Base-by-base conservation (phyloP, 768 basidiomycete genomes). In the Collybia sp. region DNA sequence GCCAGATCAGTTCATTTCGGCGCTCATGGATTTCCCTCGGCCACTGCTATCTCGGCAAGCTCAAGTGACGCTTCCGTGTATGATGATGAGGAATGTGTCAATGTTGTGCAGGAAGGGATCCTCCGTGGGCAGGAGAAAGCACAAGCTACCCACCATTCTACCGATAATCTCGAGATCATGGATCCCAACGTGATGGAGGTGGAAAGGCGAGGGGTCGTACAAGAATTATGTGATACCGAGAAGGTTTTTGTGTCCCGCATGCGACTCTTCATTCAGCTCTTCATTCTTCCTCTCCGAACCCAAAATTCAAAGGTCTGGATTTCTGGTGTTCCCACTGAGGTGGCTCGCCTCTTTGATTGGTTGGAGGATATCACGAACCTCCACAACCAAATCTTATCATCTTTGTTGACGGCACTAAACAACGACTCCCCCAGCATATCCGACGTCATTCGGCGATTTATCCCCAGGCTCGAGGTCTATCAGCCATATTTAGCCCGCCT, bases 401-500 rank as follows among this genome's bases (percentile, higher is more conserved):
- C 61, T 0, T 53, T 65, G 30, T 54, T 71, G 11, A 54, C 67
- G 11, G 60, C 70, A 12, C 58, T 61, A 36, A 70, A 76, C 49
- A 59, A 66, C 43, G 62, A 75, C 1, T 76, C 39, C 12, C 67
- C 70, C 43, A 63, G 72, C 13, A 62, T 93, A 20, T 82, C 87
- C 6, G 76, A 79, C 10, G 64, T 71, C 0, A 63, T 94, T 20
- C 69, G 79, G 5, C 59, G 66, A 1, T 86, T 86, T 58, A 75
- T 93, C 12, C 67, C 77, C 1, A 75, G 72, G 38, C 65, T 93
- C 30, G 88, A 94, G 61, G 77, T 89, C 8, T 90, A 96, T 54
- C 90, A 93, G 61, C 86, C 90, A 15, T 95, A 93, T 63, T 66
- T 95, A 4, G 83, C 88, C 13, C 72, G 80, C 39, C 73, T 93